Percentiles rank a stretch among this genome's conserved stretches.
These are phyloP conservation scores for Vanrija sp. DNA, from an alignment of 1,284 basidiomycete species.

Conservation along the genomic window DNA sequence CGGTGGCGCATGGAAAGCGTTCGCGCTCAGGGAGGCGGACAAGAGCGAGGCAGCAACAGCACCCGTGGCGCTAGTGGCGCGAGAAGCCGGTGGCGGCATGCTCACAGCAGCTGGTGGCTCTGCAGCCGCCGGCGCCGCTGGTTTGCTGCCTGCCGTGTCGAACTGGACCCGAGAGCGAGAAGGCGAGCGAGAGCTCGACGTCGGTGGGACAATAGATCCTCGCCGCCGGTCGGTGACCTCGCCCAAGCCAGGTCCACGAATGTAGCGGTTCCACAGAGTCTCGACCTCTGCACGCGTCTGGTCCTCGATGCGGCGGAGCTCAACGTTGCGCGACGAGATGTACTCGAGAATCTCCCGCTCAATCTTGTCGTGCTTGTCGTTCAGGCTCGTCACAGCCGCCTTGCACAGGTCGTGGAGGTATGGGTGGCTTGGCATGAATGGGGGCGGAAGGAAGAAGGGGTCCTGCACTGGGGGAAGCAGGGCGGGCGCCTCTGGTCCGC, in stretches of 20 bases:
- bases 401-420: slow-evolving; percentile 44
- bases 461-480: slow-evolving; percentile 40
- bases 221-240: slow-evolving; percentile 7
- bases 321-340: slow-evolving; percentile 29
- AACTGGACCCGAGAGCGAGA: no score
- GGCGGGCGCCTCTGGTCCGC: slow-evolving; percentile 2
- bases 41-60: slow-evolving; percentile 23
- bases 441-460: slow-evolving; percentile 49
- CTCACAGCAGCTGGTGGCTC: no score
- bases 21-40: slow-evolving; percentile 36
- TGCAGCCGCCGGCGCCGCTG: no score
- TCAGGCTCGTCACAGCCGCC: slow-evolving; percentile 30
- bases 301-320: slow-evolving; percentile 38
- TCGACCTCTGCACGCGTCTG: slow-evolving; percentile 44
- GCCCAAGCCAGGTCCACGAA: slow-evolving; percentile 27
- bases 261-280: slow-evolving; percentile 40
- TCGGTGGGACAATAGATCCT: neutral
- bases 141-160: no score
- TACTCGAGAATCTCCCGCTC: slow-evolving; percentile 41
- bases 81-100: no score
- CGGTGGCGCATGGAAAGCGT: slow-evolving; percentile 33
- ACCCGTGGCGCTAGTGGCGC: neutral
- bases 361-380: slow-evolving; percentile 30
- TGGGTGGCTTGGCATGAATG: slow-evolving; percentile 50
- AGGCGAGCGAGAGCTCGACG: no score